A percentile compares a stretch with the other conserved stretches of the same genome.
phyloP scores from a whole-genome alignment of 2,329 filamentous ascomycete species.

The Aspergillus fructus region DNA sequence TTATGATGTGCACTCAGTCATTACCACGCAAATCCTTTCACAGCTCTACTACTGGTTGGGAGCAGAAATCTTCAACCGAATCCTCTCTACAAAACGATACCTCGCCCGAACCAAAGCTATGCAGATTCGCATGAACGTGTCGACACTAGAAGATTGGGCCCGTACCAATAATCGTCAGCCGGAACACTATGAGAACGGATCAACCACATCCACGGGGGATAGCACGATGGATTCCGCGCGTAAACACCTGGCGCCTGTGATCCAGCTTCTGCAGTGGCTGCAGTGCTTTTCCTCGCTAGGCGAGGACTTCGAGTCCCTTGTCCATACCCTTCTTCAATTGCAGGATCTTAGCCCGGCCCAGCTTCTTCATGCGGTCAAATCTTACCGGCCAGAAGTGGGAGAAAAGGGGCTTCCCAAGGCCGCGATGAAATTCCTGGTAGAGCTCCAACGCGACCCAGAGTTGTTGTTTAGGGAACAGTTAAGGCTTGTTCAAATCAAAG shows the following conservation, averaged over 20 bases:
- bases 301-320: constrained; percentile 84
- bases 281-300: constrained; percentile 95
- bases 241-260: constrained; percentile 81
- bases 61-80: constrained; percentile 93
- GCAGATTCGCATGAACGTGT: constrained; percentile 99
- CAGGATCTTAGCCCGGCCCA: constrained; percentile 82
- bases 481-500: constrained; percentile 31
- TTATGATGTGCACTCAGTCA: constrained; percentile 98
- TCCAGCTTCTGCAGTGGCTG: constrained; percentile 94
- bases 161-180: constrained; percentile 88
- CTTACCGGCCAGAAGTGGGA: constrained; percentile 91
- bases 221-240: constrained; percentile 81
- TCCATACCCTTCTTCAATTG: constrained; percentile 85
- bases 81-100: constrained; percentile 95
- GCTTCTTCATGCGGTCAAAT: constrained; percentile 84
- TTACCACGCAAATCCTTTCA: constrained; percentile 84
- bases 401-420: constrained; percentile 89
- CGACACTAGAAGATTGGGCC: constrained; percentile 93
- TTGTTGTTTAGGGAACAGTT: constrained; percentile 48
- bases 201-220: constrained; percentile 80
- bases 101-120: constrained; percentile 95
- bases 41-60: constrained; percentile 96
- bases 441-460: constrained; percentile 73
- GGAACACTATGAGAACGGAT: constrained; percentile 92
- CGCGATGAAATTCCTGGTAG: constrained; percentile 80